Evolutionary conservation across 768 basidiomycete genomes (phyloP), one percentile per base, ranked within the genome.

Genomic region (Tulasnella calospora): DNA sequence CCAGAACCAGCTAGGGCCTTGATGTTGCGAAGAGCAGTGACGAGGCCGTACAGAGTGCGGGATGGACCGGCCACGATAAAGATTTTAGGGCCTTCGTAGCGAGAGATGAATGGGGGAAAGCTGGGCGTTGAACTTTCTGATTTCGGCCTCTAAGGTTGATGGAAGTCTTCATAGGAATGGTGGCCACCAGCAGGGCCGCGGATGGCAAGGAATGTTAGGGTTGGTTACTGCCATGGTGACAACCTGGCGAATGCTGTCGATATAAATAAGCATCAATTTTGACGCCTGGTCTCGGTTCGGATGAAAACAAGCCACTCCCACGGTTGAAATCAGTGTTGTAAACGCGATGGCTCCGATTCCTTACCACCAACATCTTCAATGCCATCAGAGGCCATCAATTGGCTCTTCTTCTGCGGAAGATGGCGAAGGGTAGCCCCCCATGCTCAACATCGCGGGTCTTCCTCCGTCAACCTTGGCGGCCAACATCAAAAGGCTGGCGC

Each of bases 231-330:
- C n/a, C n/a, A n/a, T n/a, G n/a, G n/a, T n/a, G n/a, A n/a, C n/a
- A n/a, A n/a, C n/a, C n/a, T n/a, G n/a, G n/a, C n/a, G n/a, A n/a
- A n/a, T n/a, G n/a, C n/a, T n/a, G n/a, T n/a, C n/a, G n/a, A n/a
- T n/a, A n/a, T n/a, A n/a, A n/a, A n/a, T n/a, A n/a, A n/a, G n/a
- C n/a, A n/a, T n/a, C n/a, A n/a, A n/a, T n/a, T n/a, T n/a, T n/a
- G n/a, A n/a, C n/a, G n/a, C n/a, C n/a, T n/a, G n/a, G n/a, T n/a
- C n/a, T n/a, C n/a, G n/a, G n/a, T n/a, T n/a, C n/a, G n/a, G n/a
- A n/a, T n/a, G n/a, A n/a, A n/a, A n/a, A 99, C 98, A 21, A 98
- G 98, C 41, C 98, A 99, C 85, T 98, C 96, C 1, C 97, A 99
- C 84, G 98, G 98, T 81, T 90, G n/a, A n/a, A n/a, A n/a, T n/a